Evolutionary conservation across 768 basidiomycete genomes (phyloP), one percentile per base, ranked within the genome.

Genomic region (Panaeolus papilionaceus): DNA sequence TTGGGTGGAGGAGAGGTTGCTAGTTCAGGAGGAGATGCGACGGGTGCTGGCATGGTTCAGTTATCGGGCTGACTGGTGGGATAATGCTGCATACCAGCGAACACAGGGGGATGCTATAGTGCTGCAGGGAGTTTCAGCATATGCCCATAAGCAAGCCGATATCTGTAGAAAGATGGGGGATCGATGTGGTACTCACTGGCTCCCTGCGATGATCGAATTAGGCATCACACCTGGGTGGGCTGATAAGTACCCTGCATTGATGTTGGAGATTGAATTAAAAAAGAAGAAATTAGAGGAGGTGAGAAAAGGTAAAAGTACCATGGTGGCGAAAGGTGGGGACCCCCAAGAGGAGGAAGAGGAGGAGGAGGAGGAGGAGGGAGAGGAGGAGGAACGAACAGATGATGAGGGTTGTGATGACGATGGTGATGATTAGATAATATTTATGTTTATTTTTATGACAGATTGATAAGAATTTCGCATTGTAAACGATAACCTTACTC

Each of bases 1-100:
- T 71, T 73, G 70, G 71, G 71, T n/a, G 69, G 71, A 10, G 67
- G 69, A 8, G 69, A 67, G 28, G 69, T 61, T 3, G 58, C 68
- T 38, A 64, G 62, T 20, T 66, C 66, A 12, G 67, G 70, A 18
- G 61, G 42, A 40, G 58, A 64, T 70, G 69, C 3, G 62, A n/a
- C 12, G 67, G 2, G 38, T 65, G 0, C 9, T 70, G 2, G 28
- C 37, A 2, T 70, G 61, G 40, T 47, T 63, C 18, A 38, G 65
- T 20, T 70, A 67, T 66, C 64, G 45, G 23, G 67, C 67, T 2
- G 11, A 0, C 4, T 67, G 64, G 64, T 70, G 67, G 69, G 38
- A 63, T 16, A 14, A 1, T 7, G 39, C 26, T 11, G 61, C 66
- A 33, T 4, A 23, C 10, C 20, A 4, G 11, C 23, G 63, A 6